These are phyloP conservation scores for Helminthosporium solani DNA, from an alignment of 2,329 filamentous ascomycete species.

Conservation along the genomic window DNA sequence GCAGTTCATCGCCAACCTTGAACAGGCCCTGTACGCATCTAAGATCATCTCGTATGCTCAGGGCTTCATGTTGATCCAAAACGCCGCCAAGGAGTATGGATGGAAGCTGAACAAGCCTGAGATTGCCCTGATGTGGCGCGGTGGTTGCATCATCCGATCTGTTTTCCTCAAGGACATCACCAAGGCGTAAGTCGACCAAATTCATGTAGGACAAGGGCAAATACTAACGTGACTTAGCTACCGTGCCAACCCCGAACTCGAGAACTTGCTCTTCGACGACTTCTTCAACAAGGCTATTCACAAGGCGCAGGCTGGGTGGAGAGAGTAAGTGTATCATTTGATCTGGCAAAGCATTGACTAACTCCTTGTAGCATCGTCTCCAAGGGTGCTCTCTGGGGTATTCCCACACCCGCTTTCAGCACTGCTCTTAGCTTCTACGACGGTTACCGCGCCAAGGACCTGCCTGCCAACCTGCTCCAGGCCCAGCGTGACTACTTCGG, in stretches of 20 bases:
- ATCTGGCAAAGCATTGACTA: constrained; percentile 9
- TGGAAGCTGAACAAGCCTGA: constrained; percentile 99
- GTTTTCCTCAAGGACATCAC: constrained; percentile 99
- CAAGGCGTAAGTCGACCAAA: constrained; percentile 56
- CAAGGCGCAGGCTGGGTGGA: constrained; percentile 70
- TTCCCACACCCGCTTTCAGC: constrained; percentile 94
- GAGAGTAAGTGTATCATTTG: constrained; percentile 32
- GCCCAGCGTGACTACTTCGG: constrained; percentile 99
- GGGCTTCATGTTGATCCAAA: constrained; percentile 99
- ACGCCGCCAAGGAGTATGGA: constrained; percentile 89
- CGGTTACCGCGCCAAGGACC: constrained; percentile 94
- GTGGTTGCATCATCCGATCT: constrained; percentile 99
- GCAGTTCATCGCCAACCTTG: constrained; percentile 92
- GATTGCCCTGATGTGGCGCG: constrained; percentile 99
- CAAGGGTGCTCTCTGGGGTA: constrained; percentile 90
- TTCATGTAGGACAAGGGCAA: not conserved
- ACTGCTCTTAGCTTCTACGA: constrained; percentile 98
- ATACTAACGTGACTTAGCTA: constrained; percentile 51
- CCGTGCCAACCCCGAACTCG: constrained; percentile 87
- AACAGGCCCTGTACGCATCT: constrained; percentile 97
- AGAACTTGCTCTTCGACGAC: constrained; percentile 97
- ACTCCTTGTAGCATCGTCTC: constrained; percentile 70
- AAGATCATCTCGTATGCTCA: constrained; percentile 99
- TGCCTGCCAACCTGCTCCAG: constrained; percentile 97
- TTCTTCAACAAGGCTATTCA: constrained; percentile 99